Evolutionary conservation across 345 rosid genomes (phyloP).

Genomic region (Corymbia maculata): DNA sequence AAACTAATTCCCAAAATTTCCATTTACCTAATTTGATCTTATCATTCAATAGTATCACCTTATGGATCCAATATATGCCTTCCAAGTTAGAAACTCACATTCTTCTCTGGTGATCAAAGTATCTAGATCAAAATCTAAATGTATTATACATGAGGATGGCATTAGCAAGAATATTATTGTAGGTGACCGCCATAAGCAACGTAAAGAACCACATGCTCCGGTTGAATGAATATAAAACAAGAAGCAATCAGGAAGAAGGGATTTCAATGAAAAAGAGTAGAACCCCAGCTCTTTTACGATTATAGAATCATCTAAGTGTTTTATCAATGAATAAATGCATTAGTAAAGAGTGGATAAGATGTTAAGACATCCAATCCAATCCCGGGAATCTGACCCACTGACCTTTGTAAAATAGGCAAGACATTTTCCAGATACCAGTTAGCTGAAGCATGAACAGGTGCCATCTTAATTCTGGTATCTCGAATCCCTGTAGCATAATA

Average conservation of each 20-base stretch:
- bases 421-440: conserved; percentile 88
- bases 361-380: neutral
- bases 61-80: neutral
- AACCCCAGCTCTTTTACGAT: neutral
- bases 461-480: conserved; percentile 82
- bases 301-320: neutral
- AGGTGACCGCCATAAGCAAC: neutral
- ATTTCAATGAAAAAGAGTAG: neutral
- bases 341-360: neutral
- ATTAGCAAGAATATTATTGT: neutral
- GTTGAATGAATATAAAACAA: neutral
- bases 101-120: neutral
- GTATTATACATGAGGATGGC: neutral
- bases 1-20: neutral
- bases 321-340: neutral
- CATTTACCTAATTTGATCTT: neutral
- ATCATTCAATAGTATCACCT: neutral
- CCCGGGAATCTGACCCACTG: neutral
- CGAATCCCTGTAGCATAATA: conserved; percentile 93
- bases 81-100: neutral
- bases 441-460: conserved; percentile 82
- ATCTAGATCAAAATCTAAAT: too few relatives aligned
- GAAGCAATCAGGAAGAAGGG: neutral
- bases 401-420: conserved; percentile 84
- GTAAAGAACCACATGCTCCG: neutral